Percentiles rank a stretch among this genome's conserved stretches.
phyloP scores from a whole-genome alignment of 2,329 filamentous ascomycete genomes.

The Talaromyces sp. region DNA sequence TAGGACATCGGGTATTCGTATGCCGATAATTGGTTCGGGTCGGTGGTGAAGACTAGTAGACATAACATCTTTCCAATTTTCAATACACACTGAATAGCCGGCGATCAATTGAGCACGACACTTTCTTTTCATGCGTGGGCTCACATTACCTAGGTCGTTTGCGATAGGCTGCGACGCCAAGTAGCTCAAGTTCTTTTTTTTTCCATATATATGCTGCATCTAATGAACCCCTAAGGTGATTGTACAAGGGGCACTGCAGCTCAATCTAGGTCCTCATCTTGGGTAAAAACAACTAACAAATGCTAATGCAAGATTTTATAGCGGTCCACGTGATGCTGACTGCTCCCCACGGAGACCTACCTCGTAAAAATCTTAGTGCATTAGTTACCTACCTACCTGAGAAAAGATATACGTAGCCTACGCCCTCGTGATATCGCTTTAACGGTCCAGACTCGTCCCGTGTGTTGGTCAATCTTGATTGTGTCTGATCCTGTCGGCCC shows the following conservation, averaged over 20 bases:
- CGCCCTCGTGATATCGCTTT: background rate
- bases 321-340: background rate
- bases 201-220: background rate
- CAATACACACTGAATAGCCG: background rate
- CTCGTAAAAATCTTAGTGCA: background rate
- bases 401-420: background rate
- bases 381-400: background rate
- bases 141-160: background rate
- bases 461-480: conserved; percentile 2
- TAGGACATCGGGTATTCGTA: background rate
- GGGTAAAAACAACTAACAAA: background rate
- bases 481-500: background rate
- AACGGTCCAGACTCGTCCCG: background rate
- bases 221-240: background rate
- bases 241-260: background rate
- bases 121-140: background rate
- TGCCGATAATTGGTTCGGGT: background rate
- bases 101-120: background rate
- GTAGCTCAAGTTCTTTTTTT: background rate
- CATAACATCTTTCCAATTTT: no score
- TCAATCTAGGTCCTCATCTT: background rate
- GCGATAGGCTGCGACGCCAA: background rate
- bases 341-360: background rate
- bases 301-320: background rate
- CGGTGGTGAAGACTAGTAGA: no score